Conservation (phyloP, 2,329 filamentous ascomycete genomes). For the Metarhizium anisopliae region DNA sequence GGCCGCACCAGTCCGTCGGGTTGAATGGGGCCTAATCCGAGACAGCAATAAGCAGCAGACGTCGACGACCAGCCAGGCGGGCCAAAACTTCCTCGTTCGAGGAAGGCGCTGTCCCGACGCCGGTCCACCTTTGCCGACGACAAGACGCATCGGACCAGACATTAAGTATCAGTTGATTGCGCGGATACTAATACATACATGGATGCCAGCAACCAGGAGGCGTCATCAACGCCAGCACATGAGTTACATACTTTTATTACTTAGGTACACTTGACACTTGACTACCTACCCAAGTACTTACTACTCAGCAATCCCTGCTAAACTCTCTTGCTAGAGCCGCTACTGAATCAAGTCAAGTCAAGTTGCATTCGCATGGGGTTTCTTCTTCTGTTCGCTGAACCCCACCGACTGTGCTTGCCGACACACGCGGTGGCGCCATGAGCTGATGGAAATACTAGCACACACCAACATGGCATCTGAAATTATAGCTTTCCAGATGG, state of each 20-base stretch:
- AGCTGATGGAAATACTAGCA: background rate
- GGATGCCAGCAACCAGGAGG: background rate
- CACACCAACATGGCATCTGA: background rate
- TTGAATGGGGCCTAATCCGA: background rate
- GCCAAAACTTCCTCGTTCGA: background rate
- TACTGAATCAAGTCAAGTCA: background rate
- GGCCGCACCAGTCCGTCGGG: background rate
- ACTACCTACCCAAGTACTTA: too few species aligned
- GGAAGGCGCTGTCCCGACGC: background rate
- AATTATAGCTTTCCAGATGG: background rate
- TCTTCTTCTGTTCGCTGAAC: background rate
- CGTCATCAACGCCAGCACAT: background rate
- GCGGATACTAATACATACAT: background rate
- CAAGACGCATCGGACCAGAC: too few species aligned
- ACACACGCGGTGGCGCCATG: background rate
- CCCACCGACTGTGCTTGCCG: background rate
- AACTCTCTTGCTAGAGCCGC: background rate
- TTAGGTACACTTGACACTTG: too few species aligned
- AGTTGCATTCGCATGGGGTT: too few species aligned
- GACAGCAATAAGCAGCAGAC: background rate
- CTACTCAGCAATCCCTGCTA: background rate
- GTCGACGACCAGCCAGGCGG: background rate
- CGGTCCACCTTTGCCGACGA: background rate
- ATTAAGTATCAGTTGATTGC: too few species aligned
- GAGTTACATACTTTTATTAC: too few species aligned